Evolutionary conservation across 495 filamentous ascomycete species (phyloP), one percentile per base, ranked within the genome.

Genomic region (Aspergillus bertholletiae): DNA sequence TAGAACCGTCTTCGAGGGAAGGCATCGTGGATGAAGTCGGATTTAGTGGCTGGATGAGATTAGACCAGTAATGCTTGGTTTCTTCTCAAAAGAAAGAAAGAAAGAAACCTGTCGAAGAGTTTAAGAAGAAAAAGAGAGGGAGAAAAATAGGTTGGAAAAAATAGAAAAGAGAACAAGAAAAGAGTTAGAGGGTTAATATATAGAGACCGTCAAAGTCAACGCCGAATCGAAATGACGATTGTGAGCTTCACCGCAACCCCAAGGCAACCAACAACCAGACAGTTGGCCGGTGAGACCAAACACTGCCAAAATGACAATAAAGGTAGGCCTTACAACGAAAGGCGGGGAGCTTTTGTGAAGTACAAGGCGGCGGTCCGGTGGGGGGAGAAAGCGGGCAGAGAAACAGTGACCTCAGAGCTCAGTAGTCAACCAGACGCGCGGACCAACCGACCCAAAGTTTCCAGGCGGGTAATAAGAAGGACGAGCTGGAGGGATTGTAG

Each of bases 1-100:
- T 49, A 23, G 63, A 46, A 46, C 63, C 59, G 46, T 65, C 59
- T 52, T 75, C 70, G 44, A 67, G 58, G 41, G 63, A 63, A 49
- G 71, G 65, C 73, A 76, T 76, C 30, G 37, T 60, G 50, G 34
- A 34, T 54, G 27, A 11, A 2, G 46, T 44, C 24, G 28, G 28
- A 49, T 17, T 8, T 28, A 47, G 26, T 37, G 13, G 15, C 41
- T 43, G 26, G 20, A 46, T 49, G 43, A 27, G 47, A 46, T 52
- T 37, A 24, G 27, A 24, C 9, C 30, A 26, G 53, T n/a, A n/a
- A n/a, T n/a, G n/a, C n/a, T n/a, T n/a, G n/a, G n/a, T 28, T 28
- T 28, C 26, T 8, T 28, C 26, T 28, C 26, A 28, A n/a, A n/a
- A n/a, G n/a, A n/a, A n/a, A n/a, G n/a, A n/a, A n/a, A n/a, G n/a